Base-by-base conservation (phyloP, 169 alveolate species). In the Babesia bigemina region DNA sequence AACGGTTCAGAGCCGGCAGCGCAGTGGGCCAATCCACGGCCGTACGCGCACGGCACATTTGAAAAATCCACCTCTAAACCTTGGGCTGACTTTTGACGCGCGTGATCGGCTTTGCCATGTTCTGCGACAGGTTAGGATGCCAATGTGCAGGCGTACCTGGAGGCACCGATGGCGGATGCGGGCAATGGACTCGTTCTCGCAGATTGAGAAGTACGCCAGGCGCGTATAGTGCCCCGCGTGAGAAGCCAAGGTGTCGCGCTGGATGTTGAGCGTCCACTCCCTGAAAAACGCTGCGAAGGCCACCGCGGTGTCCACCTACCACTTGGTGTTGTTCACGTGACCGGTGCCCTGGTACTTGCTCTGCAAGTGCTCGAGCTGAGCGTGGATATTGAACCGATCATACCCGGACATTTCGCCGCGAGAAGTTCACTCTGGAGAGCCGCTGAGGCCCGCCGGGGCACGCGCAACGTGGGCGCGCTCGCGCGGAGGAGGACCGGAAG, bases 311-410 rank as follows among this genome's bases (percentile, higher is more conserved):
- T 49, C 49, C 70, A 72, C 91, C 50, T 89, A 93, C 98, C 98
- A 92, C 85, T 95, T 93, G 52, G 95, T 92, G 45, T 95, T 93
- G 75, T 95, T 94, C 13, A 95, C 92, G 74, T 95, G 92, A 13
- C 99, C 99, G n/a, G 98, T 94, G 44, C 99, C 99, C 66, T 93
- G 95, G 87, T 96, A 96, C 87, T 95, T 96, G 79, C 97, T 93
- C 79, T 96, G 98, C 79, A 96, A 77, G 47, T 94, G 98, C 93
- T 96, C 98, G 65, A 96, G 88, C 85, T 96, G 98, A 2, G 94
- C 95, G 74, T 95, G 95, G 66, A 94, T 94, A 58, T 91, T 92
- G 70, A 93, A 93, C 47, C 95, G 69, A 73, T 94, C 96, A 69
- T 91, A 92, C 33, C 83, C 76, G 62, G 95, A 92, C 96, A 92